Base-by-base conservation (phyloP, 2,329 filamentous ascomycete species). In the Microdochium bolleyi region DNA sequence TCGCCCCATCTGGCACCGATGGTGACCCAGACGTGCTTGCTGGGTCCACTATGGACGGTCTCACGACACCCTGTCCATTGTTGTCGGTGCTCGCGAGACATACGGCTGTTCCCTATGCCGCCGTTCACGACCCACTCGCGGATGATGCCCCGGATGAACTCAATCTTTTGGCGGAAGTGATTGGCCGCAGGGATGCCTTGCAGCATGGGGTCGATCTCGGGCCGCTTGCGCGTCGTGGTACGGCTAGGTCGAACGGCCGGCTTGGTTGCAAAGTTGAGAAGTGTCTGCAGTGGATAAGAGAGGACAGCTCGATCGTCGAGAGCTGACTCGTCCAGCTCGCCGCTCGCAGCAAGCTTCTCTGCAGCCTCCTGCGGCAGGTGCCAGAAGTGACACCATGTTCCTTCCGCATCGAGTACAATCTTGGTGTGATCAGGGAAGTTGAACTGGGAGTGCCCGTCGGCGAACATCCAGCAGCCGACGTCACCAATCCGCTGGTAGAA, bases 391-490 rank as follows among this genome's bases (percentile, higher is more conserved):
- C 87, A 86, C 76, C 84, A 87, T 1, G 79, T 82, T n/a, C 87
- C 88, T 27, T 86, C 81, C 1, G 85, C 73, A 54, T 89, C 88
- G 24, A 94, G 72, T 13, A 92, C 85, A 52, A 94, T 80, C 70
- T 94, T 94, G 54, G 89, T 92, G 67, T 94, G 89, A 60, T 94
- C 89, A 2, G 89, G 88, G 67, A 94, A 94, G 70, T 94, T 92
- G 70, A 92, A 88, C 80, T 90, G 88, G 58, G 92, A 77, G 61
- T 89, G 87, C 2, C 89, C 89, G 64, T 92, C 88, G 53, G 80
- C 82, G 62, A 92, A 92, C 50, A 84, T 83, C 88, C 88, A 92
- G 68, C 88, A 87, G 16, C 88, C 87, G 27, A 92, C 87, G 61
- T 88, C 88, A 46, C 88, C 88, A 55, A 89, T 85, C 49, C 88